These are phyloP conservation scores for Trichocladium uniseriatum DNA, from an alignment of 495 filamentous ascomycete genomes.

Conservation along the genomic window DNA sequence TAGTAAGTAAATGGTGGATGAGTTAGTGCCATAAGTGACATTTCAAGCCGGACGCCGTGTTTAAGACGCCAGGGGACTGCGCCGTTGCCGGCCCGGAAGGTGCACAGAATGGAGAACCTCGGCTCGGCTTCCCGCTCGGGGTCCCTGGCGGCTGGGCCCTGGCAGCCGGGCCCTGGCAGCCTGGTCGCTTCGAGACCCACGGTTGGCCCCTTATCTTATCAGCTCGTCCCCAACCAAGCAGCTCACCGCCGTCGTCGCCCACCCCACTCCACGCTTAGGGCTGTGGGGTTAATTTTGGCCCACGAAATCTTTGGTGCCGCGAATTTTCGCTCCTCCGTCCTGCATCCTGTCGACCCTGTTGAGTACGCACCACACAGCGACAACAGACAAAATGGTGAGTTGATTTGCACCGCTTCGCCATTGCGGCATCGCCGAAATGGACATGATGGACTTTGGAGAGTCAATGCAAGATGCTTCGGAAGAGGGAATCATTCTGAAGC, in stretches of 20 bases:
- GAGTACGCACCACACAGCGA: slow-evolving; percentile 27
- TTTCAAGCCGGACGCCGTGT: background rate
- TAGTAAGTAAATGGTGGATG: background rate
- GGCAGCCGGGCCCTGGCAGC: too few species aligned
- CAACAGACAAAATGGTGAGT: slow-evolving; percentile 54
- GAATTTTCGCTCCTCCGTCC: slow-evolving; percentile 20
- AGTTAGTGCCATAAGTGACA: background rate
- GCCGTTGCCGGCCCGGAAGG: background rate
- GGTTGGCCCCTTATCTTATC: too few species aligned
- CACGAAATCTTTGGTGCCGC: slow-evolving; percentile 26
- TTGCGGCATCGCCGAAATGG: background rate
- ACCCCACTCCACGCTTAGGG: slow-evolving; percentile 23
- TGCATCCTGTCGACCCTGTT: slow-evolving; percentile 26
- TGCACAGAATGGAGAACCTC: slow-evolving; percentile 12
- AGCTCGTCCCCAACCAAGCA: slow-evolving; percentile 15
- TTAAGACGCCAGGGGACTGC: background rate
- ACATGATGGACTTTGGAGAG: slow-evolving; percentile 39
- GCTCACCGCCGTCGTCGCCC: slow-evolving; percentile 17
- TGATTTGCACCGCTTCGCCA: slow-evolving; percentile 11
- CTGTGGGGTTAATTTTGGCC: slow-evolving; percentile 27
- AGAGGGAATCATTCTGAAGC: slow-evolving; percentile 65
- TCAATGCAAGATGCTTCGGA: slow-evolving; percentile 98
- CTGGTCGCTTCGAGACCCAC: too few species aligned
- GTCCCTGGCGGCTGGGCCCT: background rate
- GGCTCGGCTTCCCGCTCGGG: slow-evolving; percentile 4